A percentile compares a stretch with the other conserved stretches of the same genome.
These are phyloP conservation scores for Neofusicoccum sp. DNA, from an alignment of 2,329 filamentous ascomycete genomes.

Conservation along the genomic window DNA sequence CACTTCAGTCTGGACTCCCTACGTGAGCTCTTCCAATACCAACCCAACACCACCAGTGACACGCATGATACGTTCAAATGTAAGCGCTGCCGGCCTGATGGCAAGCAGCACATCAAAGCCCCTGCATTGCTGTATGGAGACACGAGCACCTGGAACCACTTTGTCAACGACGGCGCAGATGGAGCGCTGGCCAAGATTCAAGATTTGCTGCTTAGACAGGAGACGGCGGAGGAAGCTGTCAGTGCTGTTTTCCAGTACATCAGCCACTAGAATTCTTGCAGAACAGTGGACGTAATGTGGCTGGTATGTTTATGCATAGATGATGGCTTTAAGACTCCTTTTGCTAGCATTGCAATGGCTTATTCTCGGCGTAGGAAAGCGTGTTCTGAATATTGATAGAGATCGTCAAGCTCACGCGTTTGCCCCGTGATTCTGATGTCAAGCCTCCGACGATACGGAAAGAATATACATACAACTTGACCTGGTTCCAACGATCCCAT, in stretches of 20 bases:
- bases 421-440: no score
- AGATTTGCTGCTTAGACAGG: conserved; percentile 86
- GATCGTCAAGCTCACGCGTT: no score
- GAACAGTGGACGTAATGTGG: no score
- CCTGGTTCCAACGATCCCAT: no score
- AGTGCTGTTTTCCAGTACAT: conserved; percentile 99
- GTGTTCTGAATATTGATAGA: no score
- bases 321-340: background rate
- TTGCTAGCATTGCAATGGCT: background rate
- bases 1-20: conserved; percentile 93
- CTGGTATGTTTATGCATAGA: background rate
- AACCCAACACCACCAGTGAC: conserved; percentile 80
- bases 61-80: conserved; percentile 99
- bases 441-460: no score
- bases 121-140: conserved; percentile 96
- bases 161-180: conserved; percentile 72
- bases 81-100: conserved; percentile 84
- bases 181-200: conserved; percentile 79
- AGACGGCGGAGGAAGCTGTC: conserved; percentile 75
- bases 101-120: conserved; percentile 84
- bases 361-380: background rate
- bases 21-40: conserved; percentile 92
- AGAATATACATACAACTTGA: no score
- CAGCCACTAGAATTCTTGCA: conserved; percentile 63
- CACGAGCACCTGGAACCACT: conserved; percentile 99